phyloP scores from a whole-genome alignment of 2,329 filamentous ascomycete genomes.

The Ceratocystiopsis sp. region DNA sequence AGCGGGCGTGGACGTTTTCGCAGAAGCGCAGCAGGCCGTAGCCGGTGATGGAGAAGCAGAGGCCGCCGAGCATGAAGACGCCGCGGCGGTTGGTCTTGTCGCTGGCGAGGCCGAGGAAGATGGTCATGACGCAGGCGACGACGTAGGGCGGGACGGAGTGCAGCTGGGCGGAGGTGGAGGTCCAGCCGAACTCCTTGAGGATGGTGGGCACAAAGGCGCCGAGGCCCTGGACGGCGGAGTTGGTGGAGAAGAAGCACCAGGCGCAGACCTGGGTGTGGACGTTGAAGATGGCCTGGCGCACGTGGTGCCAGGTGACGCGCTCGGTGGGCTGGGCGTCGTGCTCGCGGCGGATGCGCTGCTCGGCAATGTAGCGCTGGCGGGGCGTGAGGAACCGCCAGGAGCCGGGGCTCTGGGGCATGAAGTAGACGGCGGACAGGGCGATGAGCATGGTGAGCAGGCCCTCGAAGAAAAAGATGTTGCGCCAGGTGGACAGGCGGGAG shows the following conservation, averaged over 20 bases:
- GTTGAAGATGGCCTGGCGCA: constrained; percentile 33
- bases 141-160: constrained; percentile 28
- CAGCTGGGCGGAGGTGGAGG: constrained; percentile 22
- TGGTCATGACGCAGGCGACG: constrained; percentile 21
- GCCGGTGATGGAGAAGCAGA: constrained; percentile 29
- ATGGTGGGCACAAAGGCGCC: constrained; percentile 34
- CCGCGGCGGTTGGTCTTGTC: constrained; percentile 26
- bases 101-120: constrained; percentile 21
- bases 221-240: constrained; percentile 39
- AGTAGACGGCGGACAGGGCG: constrained; percentile 28
- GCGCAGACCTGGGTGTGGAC: constrained; percentile 44
- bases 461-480: constrained; percentile 48
- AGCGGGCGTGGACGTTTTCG: constrained; percentile 23
- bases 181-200: constrained; percentile 24
- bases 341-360: constrained; percentile 31
- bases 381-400: constrained; percentile 32
- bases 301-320: constrained; percentile 28
- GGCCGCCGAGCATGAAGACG: constrained; percentile 25
- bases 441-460: constrained; percentile 34
- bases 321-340: constrained; percentile 27
- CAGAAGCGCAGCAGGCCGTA: constrained; percentile 23
- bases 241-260: constrained; percentile 40
- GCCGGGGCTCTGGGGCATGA: constrained; percentile 32
- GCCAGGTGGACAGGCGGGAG: constrained; percentile 22
- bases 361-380: constrained; percentile 36